phyloP scores from a whole-genome alignment of 1,284 basidiomycete genomes.

The Sanguinoderma infundibulare region DNA sequence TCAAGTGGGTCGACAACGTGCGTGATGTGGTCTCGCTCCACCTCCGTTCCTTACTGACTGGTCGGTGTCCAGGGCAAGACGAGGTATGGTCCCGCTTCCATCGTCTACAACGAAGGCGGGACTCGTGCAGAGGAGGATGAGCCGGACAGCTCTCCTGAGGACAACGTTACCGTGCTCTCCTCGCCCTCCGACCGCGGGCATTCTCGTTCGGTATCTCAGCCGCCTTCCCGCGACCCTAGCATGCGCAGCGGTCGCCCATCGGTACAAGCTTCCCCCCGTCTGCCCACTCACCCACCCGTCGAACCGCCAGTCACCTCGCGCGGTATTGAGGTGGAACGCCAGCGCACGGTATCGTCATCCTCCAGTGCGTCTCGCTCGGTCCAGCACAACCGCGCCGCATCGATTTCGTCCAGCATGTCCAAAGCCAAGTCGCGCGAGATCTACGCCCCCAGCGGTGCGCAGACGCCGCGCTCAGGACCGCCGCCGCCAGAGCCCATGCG shows the following conservation, averaged over 20 bases:
- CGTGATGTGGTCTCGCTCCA: constrained; percentile 29
- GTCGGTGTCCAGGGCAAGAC: constrained; percentile 50
- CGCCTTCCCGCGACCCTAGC: constrained; percentile 34
- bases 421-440: constrained; percentile 31
- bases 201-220: constrained; percentile 32
- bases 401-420: constrained; percentile 15
- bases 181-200: constrained; percentile 30
- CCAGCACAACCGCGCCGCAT: constrained; percentile 9
- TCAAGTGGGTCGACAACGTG: constrained; percentile 81
- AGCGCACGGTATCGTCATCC: constrained; percentile 24
- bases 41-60: neutral
- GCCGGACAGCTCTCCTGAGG: constrained; percentile 36
- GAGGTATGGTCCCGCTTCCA: constrained; percentile 75
- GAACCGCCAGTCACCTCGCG: constrained; percentile 14
- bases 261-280: constrained; percentile 26
- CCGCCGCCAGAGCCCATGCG: constrained; percentile 26
- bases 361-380: constrained; percentile 1
- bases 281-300: constrained; percentile 11
- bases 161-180: constrained; percentile 33
- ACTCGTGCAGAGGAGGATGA: constrained; percentile 76
- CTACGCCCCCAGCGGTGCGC: constrained; percentile 1
- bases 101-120: constrained; percentile 79
- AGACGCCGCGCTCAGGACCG: constrained; percentile 20
- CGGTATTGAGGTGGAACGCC: constrained; percentile 25
- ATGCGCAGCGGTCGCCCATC: constrained; percentile 23